Percentiles rank a stretch among this genome's conserved stretches.
These are phyloP conservation scores for Colletotrichum tropicicola DNA, from an alignment of 2,329 filamentous ascomycete species.

Conservation along the genomic window DNA sequence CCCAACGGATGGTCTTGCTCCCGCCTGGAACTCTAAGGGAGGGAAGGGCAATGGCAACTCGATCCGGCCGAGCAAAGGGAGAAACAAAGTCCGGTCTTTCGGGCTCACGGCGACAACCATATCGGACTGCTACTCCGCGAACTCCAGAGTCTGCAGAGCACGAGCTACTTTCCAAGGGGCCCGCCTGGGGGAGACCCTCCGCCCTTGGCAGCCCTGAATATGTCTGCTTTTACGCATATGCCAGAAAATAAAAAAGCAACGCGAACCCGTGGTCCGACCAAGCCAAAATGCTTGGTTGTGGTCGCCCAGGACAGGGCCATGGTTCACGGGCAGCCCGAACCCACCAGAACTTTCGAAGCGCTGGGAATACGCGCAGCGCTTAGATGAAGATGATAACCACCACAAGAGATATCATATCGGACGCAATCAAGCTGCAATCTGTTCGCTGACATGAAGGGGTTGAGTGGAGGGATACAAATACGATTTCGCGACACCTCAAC, in stretches of 20 bases:
- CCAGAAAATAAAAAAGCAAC: conserved; percentile 10
- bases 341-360: not conserved
- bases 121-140: conserved; percentile 6
- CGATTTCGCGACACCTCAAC: not conserved
- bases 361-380: not conserved
- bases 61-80: not conserved
- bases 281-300: conserved; percentile 1
- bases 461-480: conserved; percentile 5
- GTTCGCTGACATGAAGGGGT: conserved; percentile 23
- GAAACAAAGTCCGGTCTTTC: not conserved
- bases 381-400: not conserved
- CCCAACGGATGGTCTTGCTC: conserved; percentile 19
- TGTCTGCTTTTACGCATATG: not conserved
- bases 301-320: not conserved
- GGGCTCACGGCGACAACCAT: conserved; percentile 9
- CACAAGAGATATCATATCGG: not conserved
- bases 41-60: not conserved
- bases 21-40: conserved; percentile 23
- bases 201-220: conserved; percentile 11
- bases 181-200: conserved; percentile 9
- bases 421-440: conserved; percentile 25
- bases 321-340: conserved; percentile 8
- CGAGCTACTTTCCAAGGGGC: not conserved
- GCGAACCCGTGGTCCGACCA: conserved; percentile 24
- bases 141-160: conserved; percentile 12